Base-by-base conservation (phyloP, 2,329 filamentous ascomycete species). In the Dactylellina drechsleri region DNA sequence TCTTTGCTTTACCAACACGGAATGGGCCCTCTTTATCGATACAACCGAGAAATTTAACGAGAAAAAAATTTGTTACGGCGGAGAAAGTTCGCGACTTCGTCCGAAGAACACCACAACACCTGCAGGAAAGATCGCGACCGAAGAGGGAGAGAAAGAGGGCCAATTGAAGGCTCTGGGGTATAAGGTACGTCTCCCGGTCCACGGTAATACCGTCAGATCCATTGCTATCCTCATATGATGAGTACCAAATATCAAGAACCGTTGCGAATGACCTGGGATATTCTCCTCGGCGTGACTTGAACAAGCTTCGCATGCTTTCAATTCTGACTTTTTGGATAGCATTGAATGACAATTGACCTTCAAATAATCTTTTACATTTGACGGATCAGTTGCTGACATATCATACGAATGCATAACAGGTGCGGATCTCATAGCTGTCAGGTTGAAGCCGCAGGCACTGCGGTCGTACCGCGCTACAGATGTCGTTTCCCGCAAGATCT, bases 241-340 rank as follows among this genome's bases (percentile, higher is more conserved):
- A 85, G 81, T 74, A 74, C 15, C 70, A 81, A 80, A 81, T 81
- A 81, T 82, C 81, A 83, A 89, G 87, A 89, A 90, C 88, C 88
- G 88, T 88, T 89, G 88, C 87, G 87, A 86, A 86, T 88, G 87
- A 89, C 84, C 83, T 58, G 68, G 57, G 31, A 54, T 43, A 47
- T 43, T 41, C 83, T 84, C 81, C 62, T 45, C 28, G 67, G 70
- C 52, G 62, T 74, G 70, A 74, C 70, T 74, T 67, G 50, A 74
- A 62, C 50, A 74, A 74, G 70, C 70, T 85, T 84, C 83, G 81
- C 81, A 81, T 81, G 79, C 79, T 80, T 80, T 78, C 77, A 77
- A 78, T 76, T 78, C 82, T 83, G 82, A 83, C 77, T 49, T 47
- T 60, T 41, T 12, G 43, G 16, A 47, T n/a, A 47, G 13, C 13